Evolutionary conservation across 2,329 filamentous ascomycete species (phyloP), one percentile per base, ranked within the genome.

Genomic region (Setomelanomma holmii): DNA sequence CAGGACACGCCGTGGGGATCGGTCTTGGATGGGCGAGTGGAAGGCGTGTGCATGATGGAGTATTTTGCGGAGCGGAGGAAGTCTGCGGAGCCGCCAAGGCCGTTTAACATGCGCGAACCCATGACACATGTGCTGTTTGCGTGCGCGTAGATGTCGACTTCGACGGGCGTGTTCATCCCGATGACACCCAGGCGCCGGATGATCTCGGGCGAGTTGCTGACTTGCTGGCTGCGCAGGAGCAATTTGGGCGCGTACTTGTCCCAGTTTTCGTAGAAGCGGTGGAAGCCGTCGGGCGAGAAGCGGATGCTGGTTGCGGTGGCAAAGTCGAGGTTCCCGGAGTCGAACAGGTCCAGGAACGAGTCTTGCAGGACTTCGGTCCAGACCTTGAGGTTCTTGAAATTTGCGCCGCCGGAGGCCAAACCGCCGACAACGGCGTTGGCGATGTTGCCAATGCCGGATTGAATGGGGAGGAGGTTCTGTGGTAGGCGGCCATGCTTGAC

Each of bases 351-450:
- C 20, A 96, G 84, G 85, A 96, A 96, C 19, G 89, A 92, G 74
- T 96, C 91, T 79, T 96, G 91, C 51, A 96, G 86, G 41, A 96
- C 91, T 77, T 96, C 91, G 20, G 92, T 96, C 92, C 91, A 96
- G 34, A 96, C 92, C 73, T 89, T 92, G 51, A 96, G 84, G 79
- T 96, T 90, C 71, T 86, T 84, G 82, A 96, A 96, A 74, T 93
- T 88, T 61, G 89, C 90, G 54, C 80, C 81, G 12, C 82, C 83
- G 52, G 89, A 85, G 60, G 87, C 85, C 49, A 96, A 85, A 12
- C 91, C 92, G 54, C 91, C 91, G 53, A 96, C 86, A 57, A 96
- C 92, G 33, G 91, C 91, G 75, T 96, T 96, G 75, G 91, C 91
- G 63, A 96, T 96, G 79, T 96, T 96, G 59, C 92, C 91, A 63